Base-by-base conservation (phyloP, 176 grass and related monocot genomes). In the Areca catechu region DNA sequence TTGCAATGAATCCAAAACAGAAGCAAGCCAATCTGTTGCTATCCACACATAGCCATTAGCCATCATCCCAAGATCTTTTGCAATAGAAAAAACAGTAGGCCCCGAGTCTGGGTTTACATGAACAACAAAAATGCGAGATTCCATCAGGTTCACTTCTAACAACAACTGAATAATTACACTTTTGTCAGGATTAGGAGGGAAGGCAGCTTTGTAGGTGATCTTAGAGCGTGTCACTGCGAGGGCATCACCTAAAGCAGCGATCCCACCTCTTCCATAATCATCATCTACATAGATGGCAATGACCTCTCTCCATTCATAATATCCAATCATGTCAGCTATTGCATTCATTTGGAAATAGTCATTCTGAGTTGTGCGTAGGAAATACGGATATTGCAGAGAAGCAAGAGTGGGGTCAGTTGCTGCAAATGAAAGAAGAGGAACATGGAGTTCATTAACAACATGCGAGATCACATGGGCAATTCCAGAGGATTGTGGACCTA, bases 1-100 rank as follows among this genome's bases (percentile, higher is more conserved):
- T 24, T 28, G 47, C 3, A 25, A 60, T 0, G 67, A 71, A 52
- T 87, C 83, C 15, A 90, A 50, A 23, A 55, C 56, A 0, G 91
- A 82, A 63, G 80, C 71, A 5, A 96, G 86, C 91, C 91, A 96
- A 24, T 96, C 91, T 15, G 86, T 90, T 53, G 83, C 76, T 66
- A 96, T 87, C 91, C 91, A 96, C 20, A 90, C 91, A 74, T 84
- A 87, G 1, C 91, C 86, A 5, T 4, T 16, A 7, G 48, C 60
- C 79, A 87, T 84, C 86, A 96, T 96, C 22, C 49, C 52, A 17
- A 90, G 72, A 4, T 71, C 43, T 1, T 78, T 71, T 4, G 86
- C 91, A 4, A 47, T 66, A 28, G 61, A 71, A 58, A 90, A 90
- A 63, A 96, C n/a, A 30, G 58, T 67, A 56, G 80, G 71, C 2